Conservation (phyloP, 352 stramenopile species). For the Stramenopiles sp. region DNA sequence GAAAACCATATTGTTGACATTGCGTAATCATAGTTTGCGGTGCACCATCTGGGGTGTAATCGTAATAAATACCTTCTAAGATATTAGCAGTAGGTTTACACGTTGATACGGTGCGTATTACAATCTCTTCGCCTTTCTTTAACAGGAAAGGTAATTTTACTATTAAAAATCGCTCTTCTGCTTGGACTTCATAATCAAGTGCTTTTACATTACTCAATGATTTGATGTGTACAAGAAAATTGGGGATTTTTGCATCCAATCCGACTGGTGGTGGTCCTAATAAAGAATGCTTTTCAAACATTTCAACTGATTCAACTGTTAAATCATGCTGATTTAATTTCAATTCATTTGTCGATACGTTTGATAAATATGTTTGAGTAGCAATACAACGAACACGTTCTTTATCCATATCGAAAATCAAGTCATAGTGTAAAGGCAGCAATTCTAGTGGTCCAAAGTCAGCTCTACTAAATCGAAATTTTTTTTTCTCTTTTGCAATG, state of each 20-base stretch:
- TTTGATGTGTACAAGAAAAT: no score
- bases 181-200: slow-evolving; percentile 34
- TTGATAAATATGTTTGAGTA: background rate
- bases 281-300: no score
- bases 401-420: slow-evolving; percentile 48
- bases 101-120: slow-evolving; percentile 38
- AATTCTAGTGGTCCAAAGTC: slow-evolving; percentile 40
- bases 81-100: slow-evolving; percentile 46
- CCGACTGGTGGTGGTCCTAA: no score
- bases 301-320: no score
- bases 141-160: slow-evolving; percentile 34
- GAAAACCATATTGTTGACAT: slow-evolving; percentile 49
- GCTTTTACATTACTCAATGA: no score
- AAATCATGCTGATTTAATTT: no score
- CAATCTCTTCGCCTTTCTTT: slow-evolving; percentile 36
- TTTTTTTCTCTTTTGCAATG: no score
- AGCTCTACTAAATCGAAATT: slow-evolving; percentile 40
- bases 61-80: slow-evolving; percentile 44
- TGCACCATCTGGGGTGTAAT: slow-evolving; percentile 39
- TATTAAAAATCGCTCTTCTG: slow-evolving; percentile 41
- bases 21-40: slow-evolving; percentile 53
- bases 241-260: no score
- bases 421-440: slow-evolving; percentile 47
- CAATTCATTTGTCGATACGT: no score
- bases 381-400: slow-evolving; percentile 9